phyloP scores from a whole-genome alignment of 2,329 filamentous ascomycete species.

The Microdochium bolleyi region DNA sequence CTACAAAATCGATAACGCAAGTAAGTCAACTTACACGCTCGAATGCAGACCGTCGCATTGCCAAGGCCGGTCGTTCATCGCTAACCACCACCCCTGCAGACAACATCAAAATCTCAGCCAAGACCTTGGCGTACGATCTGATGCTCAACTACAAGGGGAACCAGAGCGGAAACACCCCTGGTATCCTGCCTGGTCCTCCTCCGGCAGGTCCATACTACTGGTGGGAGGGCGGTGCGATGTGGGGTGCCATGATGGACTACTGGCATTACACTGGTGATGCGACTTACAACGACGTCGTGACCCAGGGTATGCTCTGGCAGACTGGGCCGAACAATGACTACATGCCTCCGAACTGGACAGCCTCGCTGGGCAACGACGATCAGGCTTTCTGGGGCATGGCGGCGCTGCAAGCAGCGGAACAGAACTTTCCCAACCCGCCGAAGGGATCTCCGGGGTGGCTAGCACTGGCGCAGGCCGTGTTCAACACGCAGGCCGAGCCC shows the following conservation, averaged over 20 bases:
- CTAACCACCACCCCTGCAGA: neutral
- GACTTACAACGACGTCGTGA: constrained; percentile 39
- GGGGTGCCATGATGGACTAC: constrained; percentile 40
- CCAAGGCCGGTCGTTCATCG: neutral
- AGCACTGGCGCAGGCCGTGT: constrained; percentile 55
- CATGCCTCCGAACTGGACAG: constrained; percentile 34
- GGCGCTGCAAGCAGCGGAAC: constrained; percentile 53
- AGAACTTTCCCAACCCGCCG: constrained; percentile 47
- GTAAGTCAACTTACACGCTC: neutral
- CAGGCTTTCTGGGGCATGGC: constrained; percentile 59
- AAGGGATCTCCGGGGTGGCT: constrained; percentile 47
- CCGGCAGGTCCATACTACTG: constrained; percentile 29
- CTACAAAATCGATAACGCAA: neutral
- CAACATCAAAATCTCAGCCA: constrained; percentile 1
- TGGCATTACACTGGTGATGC: constrained; percentile 46
- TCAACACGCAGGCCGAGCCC: constrained; percentile 47
- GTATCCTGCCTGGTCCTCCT: constrained; percentile 21
- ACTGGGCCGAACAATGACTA: constrained; percentile 34
- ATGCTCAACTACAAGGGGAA: constrained; percentile 18
- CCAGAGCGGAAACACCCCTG: constrained; percentile 16
- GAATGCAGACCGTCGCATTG: neutral
- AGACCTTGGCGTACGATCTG: neutral
- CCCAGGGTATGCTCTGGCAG: constrained; percentile 33
- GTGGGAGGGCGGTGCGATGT: constrained; percentile 43
- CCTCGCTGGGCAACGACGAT: constrained; percentile 42